Evolutionary conservation across 805 yeast species (phyloP), one percentile per base, ranked within the genome.

Genomic region (Torulaspora delbrueckii): DNA sequence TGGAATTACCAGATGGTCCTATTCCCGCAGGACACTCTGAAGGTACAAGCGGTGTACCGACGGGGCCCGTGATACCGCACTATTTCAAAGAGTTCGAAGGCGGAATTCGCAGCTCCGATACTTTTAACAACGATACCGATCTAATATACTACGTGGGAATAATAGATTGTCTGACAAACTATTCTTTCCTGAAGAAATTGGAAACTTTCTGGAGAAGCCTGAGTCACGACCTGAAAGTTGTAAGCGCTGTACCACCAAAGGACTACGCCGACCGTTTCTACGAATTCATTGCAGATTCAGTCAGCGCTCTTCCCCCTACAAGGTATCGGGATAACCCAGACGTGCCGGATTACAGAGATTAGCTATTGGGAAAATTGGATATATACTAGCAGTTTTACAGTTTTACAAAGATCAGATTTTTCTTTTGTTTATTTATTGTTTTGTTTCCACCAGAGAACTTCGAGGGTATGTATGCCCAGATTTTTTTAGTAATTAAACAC

Each of bases 231-330:
- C 70, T 90, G 45, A 75, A 74, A 36, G 76, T 82, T 3, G 81
- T 95, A 2, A 86, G 96, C 54, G 95, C 99, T 0, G 73, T 93
- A 9, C 98, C 99, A 0, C 90, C 98, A 0, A 58, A 59, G 5
- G 98, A 90, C 56, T 93, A 93, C 59, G 97, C 96, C 7, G 83
- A 84, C 46, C 74, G 99, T 57, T 90, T 93, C 62, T 71, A 83
- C 48, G 71, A 73, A 14, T 93, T 93, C 61, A 80, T 93, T n/a
- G 62, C 59, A 27, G 52, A 59, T 14, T 69, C 74, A 5, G 58
- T 70, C 18, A 66, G 65, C 47, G 56, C 63, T n/a, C 34, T 46
- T 12, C 62, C 61, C 3, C 49, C 45, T 7, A 41, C 41, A 8
- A 44, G 50, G 25, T 61, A 55, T 45, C 54, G 47, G 36, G 65